Evolutionary conservation across 1,284 basidiomycete species (phyloP).

Genomic region (Melampsora americana): DNA sequence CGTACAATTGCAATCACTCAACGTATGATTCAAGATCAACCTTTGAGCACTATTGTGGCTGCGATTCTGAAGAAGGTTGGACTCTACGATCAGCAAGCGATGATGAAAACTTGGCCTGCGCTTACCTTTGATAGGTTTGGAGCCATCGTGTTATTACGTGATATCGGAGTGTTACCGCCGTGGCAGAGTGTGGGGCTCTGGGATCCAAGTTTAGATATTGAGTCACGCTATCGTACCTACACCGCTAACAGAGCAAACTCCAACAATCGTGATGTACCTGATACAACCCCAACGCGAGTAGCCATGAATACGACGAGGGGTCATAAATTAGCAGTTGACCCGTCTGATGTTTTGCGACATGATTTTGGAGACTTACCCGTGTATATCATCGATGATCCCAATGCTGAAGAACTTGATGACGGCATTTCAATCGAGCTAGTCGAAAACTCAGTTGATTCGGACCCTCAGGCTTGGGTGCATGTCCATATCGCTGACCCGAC

Average conservation of each 20-base stretch:
- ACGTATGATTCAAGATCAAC: conserved; percentile 45
- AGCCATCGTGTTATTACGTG: conserved; percentile 35
- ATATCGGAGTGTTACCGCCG: conserved; percentile 35
- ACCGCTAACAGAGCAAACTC: neutral
- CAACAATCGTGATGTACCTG: neutral
- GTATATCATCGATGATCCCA: conserved; percentile 81
- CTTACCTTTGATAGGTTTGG: conserved; percentile 44
- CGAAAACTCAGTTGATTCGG: conserved; percentile 19
- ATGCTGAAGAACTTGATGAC: conserved; percentile 87
- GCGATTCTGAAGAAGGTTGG: conserved; percentile 37
- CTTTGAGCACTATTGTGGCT: conserved; percentile 39
- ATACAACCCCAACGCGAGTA: neutral
- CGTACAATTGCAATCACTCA: conserved; percentile 39
- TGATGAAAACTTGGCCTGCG: conserved; percentile 38
- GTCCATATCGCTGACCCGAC: conserved; percentile 93
- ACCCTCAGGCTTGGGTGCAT: conserved; percentile 72
- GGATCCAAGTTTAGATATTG: conserved; percentile 40
- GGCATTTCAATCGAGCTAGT: conserved; percentile 74
- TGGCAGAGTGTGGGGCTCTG: conserved; percentile 44
- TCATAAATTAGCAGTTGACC: conserved; percentile 48
- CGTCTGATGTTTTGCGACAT: conserved; percentile 65
- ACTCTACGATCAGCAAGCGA: conserved; percentile 41
- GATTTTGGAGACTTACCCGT: conserved; percentile 80
- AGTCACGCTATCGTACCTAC: conserved; percentile 4
- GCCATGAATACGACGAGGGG: conserved; percentile 24